Percentiles rank a stretch among this genome's conserved stretches.
These are phyloP conservation scores for Lentinula boryana DNA, from an alignment of 768 basidiomycete species.

Conservation along the genomic window DNA sequence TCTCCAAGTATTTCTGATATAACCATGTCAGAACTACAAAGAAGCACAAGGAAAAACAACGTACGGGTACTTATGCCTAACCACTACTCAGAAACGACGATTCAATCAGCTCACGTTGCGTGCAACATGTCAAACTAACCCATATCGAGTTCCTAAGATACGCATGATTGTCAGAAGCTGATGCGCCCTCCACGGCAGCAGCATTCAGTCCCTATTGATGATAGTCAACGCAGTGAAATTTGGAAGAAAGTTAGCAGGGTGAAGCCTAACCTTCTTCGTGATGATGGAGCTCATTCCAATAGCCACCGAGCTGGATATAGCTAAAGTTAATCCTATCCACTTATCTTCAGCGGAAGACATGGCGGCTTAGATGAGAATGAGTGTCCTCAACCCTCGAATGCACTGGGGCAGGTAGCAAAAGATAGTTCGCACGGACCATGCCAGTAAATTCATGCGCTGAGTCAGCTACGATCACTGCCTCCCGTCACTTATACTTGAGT, in stretches of 20 bases:
- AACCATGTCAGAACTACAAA: not conserved
- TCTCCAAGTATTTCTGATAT: slow-evolving; percentile 84
- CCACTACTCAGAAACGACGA: slow-evolving; percentile 39
- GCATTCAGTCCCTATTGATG: slow-evolving; percentile 76
- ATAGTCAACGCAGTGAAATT: not conserved
- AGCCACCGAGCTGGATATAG: slow-evolving; percentile 54
- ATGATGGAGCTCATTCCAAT: slow-evolving; percentile 79
- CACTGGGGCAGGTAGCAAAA: not conserved
- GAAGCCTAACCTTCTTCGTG: slow-evolving; percentile 60
- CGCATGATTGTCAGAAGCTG: slow-evolving; percentile 74
- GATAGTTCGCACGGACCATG: not conserved
- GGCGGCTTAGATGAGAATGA: not conserved
- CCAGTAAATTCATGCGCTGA: too few relatives aligned
- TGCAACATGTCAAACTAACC: slow-evolving; percentile 20
- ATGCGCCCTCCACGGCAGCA: slow-evolving; percentile 58
- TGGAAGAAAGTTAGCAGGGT: not conserved
- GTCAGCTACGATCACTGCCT: too few relatives aligned
- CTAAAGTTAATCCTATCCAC: slow-evolving; percentile 67
- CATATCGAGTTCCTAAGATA: slow-evolving; percentile 91
- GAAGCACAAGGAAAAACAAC: slow-evolving; percentile 17
- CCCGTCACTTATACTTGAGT: too few relatives aligned
- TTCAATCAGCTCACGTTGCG: not conserved
- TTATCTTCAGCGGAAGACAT: slow-evolving; percentile 48
- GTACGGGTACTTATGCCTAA: slow-evolving; percentile 86
- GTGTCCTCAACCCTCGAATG: not conserved